Evolutionary conservation across 345 rosid genomes (phyloP).

Genomic region (Mercurialis annua): DNA sequence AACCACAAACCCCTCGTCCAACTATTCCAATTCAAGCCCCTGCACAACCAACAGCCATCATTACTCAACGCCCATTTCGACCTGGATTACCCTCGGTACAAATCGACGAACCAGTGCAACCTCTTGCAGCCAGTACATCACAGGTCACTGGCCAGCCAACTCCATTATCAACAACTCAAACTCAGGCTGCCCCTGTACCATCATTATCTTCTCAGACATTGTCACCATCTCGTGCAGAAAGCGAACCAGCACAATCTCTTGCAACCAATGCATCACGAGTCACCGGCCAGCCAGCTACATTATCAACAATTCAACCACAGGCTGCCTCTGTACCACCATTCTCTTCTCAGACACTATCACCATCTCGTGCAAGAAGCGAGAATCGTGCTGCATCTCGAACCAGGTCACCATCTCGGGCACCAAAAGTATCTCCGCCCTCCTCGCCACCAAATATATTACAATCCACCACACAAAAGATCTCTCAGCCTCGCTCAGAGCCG

Average conservation of each 20-base stretch:
- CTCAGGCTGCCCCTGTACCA: too few relatives aligned
- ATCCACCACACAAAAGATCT: slow-evolving; percentile 12
- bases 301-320: slow-evolving; percentile 22
- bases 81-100: slow-evolving; percentile 37
- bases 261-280: slow-evolving; percentile 10
- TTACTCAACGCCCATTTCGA: slow-evolving; percentile 42
- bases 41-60: slow-evolving; percentile 24
- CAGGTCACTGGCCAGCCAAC: too few relatives aligned
- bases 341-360: slow-evolving; percentile 27
- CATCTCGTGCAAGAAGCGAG: slow-evolving; percentile 14
- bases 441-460: too few relatives aligned
- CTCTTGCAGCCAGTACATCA: too few relatives aligned
- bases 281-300: slow-evolving; percentile 22
- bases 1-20: slow-evolving; percentile 24
- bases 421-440: slow-evolving; percentile 19
- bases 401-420: slow-evolving; percentile 29
- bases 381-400: slow-evolving; percentile 14
- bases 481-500: slow-evolving; percentile 13
- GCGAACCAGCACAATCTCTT: slow-evolving; percentile 23
- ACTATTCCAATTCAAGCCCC: slow-evolving; percentile 28
- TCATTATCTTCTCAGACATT: slow-evolving; percentile 14
- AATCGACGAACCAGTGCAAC: too few relatives aligned
- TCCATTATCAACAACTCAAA: too few relatives aligned
- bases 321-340: slow-evolving; percentile 23
- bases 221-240: slow-evolving; percentile 16